These are phyloP conservation scores for Mycena amicta DNA, from an alignment of 768 basidiomycete species.

Conservation along the genomic window DNA sequence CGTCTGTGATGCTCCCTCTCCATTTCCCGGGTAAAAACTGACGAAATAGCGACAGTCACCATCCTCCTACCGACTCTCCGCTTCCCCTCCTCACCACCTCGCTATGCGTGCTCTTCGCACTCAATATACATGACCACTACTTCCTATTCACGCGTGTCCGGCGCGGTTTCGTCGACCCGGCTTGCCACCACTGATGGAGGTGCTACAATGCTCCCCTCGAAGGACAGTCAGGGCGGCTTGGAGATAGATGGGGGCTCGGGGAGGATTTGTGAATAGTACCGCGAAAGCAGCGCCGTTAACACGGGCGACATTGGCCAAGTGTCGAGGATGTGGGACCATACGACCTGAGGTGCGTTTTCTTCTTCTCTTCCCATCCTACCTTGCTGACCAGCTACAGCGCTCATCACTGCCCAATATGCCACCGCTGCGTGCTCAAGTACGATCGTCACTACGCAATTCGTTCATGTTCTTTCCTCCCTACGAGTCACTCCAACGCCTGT, in stretches of 20 bases:
- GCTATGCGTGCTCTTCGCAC: constrained; percentile 69
- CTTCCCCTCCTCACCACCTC: constrained; percentile 64
- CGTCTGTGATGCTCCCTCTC: constrained; percentile 63
- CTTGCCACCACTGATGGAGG: background rate
- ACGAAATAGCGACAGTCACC: constrained; percentile 57
- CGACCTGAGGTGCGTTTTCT: constrained; percentile 68
- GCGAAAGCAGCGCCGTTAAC: constrained; percentile 49
- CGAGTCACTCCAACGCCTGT: background rate
- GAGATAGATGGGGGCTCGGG: constrained; percentile 61
- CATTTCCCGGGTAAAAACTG: background rate
- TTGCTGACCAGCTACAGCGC: constrained; percentile 53
- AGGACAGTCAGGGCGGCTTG: constrained; percentile 48
- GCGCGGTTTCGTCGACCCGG: constrained; percentile 70
- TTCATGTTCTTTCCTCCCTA: constrained; percentile 47
- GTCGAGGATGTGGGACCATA: constrained; percentile 65
- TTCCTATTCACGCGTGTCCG: constrained; percentile 78
- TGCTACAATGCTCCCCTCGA: background rate
- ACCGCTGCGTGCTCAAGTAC: no score
- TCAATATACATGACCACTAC: constrained; percentile 83
- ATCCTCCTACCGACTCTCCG: constrained; percentile 71
- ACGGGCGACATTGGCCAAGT: constrained; percentile 57
- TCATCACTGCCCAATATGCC: no score
- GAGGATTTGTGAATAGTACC: constrained; percentile 53
- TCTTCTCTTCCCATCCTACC: background rate
- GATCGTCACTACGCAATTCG: constrained; percentile 92